Evolutionary conservation across 306 rosid genomes (phyloP), one percentile per base, ranked within the genome.

Genomic region (Lathyrus aphaca): DNA sequence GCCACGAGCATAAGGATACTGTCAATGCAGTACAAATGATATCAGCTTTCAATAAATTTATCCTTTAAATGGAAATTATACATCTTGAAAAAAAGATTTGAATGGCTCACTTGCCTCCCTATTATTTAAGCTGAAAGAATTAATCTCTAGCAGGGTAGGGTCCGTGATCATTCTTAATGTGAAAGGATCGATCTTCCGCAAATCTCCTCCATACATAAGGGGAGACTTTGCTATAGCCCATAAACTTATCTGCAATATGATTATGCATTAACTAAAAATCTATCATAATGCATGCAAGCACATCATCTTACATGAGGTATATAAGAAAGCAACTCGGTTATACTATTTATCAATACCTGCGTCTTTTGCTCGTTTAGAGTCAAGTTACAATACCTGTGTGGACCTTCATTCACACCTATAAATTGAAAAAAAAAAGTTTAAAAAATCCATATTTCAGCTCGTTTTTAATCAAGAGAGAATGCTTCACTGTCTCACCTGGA

Each of bases 161-260:
- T 88, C 80, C 7, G 92, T 86, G 72, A 94, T 80, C 63, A 91
- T 48, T 56, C 71, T 73, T 40, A 40, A 82, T 37, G 96, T 85
- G 35, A 57, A 5, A 18, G 80, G 45, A 63, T 91, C 87, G 6
- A 91, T 79, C 44, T 82, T 86, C 74, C 96, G 84, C 81, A 94
- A 74, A 84, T 94, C 97, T 57, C 99, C 99, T 21, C 99, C 99
- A 81, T 64, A 94, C 96, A 91, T 94, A 57, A 94, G 86, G 69
- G 99, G 99, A 84, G 99, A 94, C 81, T 84, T 94, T 40, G 99
- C 89, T 80, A 94, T 79, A 60, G 91, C 80, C 97, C 99, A 94
- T 74, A 94, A 71, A 64, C 95, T 91, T 84, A 91, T 82, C 99
- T 94, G 88, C 50, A 61, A 81, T 63, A 63, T 51, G 16, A 49